Evolutionary conservation across 2,329 filamentous ascomycete species (phyloP), one percentile per base, ranked within the genome.

Genomic region (Teratosphaeria zuluensis): DNA sequence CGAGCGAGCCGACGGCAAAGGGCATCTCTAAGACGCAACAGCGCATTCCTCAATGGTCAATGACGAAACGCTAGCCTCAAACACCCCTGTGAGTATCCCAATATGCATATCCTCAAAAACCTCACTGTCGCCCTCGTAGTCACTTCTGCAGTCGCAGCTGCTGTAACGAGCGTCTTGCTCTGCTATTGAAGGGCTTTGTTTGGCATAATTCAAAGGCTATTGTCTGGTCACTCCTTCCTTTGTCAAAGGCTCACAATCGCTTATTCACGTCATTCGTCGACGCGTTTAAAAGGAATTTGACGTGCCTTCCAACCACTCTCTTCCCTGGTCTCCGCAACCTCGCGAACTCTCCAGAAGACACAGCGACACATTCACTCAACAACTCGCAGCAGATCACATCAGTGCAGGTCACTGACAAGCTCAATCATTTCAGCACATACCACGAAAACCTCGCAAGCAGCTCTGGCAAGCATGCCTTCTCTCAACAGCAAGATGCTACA

Each of bases 401-500:
- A 58, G 60, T 62, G 60, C 60, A 42, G 60, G 60, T 30, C 60
- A 62, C 60, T 62, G 58, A 62, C 58, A 53, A 51, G 42, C 32
- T 38, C 57, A 53, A 32, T 59, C 57, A n/a, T 32, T 61, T 55
- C 57, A 59, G 54, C 51, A 30, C 30, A 54, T 5, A 56, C 2
- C 19, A 16, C 28, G 7, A 30, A 33, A 33, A 35, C 11, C 38
- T 6, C 38, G 16, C n/a, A 28, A 53, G 16, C 52, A n/a, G 19
- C 21, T 56, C 48, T 46, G 28, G 53, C 60, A 57, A 66, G 52
- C 28, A 70, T 69, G 68, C 56, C 61, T 24, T 64, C 64, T 12
- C 53, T 62, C 35, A 59, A 63, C 66, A 65, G 64, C 65, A 57
- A 62, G 21, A 59, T 55, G 61, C 62, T 66, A 58, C 62, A 68